A percentile compares a stretch with the other conserved stretches of the same genome.
phyloP scores from a whole-genome alignment of 2,329 filamentous ascomycete genomes.

The Colletotrichum destructivum region DNA sequence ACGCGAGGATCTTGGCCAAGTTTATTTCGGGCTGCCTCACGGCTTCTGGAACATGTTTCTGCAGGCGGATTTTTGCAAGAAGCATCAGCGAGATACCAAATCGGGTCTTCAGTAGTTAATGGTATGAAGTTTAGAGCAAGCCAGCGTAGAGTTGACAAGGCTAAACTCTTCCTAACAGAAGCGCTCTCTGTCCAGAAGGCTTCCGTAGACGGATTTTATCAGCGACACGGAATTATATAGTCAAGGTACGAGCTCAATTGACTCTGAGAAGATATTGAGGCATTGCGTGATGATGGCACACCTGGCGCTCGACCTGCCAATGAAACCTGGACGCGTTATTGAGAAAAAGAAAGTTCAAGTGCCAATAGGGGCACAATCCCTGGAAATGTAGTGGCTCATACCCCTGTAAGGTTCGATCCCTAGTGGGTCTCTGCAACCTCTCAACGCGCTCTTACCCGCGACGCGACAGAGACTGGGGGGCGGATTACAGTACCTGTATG shows the following conservation, averaged over 20 bases:
- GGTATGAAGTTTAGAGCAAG: neutral
- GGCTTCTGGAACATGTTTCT: conserved; percentile 49
- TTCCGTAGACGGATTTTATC: no score
- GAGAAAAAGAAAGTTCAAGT: conserved; percentile 39
- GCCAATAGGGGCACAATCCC: conserved; percentile 23
- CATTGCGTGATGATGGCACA: neutral
- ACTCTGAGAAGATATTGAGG: neutral
- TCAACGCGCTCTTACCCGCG: conserved; percentile 36
- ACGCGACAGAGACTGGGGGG: conserved; percentile 24
- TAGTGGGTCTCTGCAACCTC: conserved; percentile 31
- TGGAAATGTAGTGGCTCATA: conserved; percentile 9
- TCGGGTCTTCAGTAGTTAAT: conserved; percentile 48
- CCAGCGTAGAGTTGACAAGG: neutral
- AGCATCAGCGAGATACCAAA: conserved; percentile 44
- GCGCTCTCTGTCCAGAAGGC: neutral
- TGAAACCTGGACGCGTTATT: conserved; percentile 22
- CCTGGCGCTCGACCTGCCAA: neutral
- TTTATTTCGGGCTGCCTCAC: conserved; percentile 50
- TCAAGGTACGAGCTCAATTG: neutral
- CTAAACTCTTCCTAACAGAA: neutral
- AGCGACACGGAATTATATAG: neutral
- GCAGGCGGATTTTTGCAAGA: conserved; percentile 43
- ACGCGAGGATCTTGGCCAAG: conserved; percentile 48
- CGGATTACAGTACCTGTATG: no score
- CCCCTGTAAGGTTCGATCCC: conserved; percentile 21